phyloP scores from a whole-genome alignment of 352 stramenopile genomes.

The Pythium aquatile region DNA sequence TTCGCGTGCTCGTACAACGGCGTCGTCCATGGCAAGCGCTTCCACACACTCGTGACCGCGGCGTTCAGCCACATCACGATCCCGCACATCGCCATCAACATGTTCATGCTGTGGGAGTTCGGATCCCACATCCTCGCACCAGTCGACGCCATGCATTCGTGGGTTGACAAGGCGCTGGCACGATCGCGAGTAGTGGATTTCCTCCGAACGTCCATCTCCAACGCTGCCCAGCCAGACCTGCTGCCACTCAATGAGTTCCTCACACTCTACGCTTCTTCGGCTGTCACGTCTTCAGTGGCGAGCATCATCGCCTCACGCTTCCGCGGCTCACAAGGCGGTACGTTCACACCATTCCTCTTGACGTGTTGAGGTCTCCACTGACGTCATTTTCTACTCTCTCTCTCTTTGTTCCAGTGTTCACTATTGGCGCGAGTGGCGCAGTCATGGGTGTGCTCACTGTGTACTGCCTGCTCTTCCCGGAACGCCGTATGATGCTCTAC shows the following conservation, averaged over 20 bases:
- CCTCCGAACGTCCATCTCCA: conserved; percentile 33
- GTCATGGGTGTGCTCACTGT: conserved; percentile 80
- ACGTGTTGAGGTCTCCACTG: neutral
- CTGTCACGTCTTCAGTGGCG: conserved; percentile 62
- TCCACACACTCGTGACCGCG: conserved; percentile 75
- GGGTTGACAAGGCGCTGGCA: conserved; percentile 50
- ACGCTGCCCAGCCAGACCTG: conserved; percentile 28
- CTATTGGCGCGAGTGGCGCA: conserved; percentile 75
- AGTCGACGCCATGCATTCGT: conserved; percentile 32
- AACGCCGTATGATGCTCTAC: conserved; percentile 49
- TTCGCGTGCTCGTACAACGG: conserved; percentile 84
- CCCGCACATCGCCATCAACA: conserved; percentile 82
- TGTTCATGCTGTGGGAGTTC: conserved; percentile 90
- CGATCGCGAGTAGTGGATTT: conserved; percentile 51
- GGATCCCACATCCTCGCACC: conserved; percentile 56
- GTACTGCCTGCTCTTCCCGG: conserved; percentile 72
- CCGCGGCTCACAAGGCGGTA: conserved; percentile 55
- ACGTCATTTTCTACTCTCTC: neutral
- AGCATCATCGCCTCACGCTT: conserved; percentile 68
- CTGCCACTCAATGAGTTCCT: conserved; percentile 66
- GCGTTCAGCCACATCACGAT: conserved; percentile 85
- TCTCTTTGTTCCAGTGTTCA: conserved; percentile 48
- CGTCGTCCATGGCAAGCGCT: conserved; percentile 56
- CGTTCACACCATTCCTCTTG: neutral
- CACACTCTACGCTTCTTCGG: conserved; percentile 69